These are phyloP conservation scores for Nemania sp. DNA, from an alignment of 2,329 filamentous ascomycete genomes.

Conservation along the genomic window DNA sequence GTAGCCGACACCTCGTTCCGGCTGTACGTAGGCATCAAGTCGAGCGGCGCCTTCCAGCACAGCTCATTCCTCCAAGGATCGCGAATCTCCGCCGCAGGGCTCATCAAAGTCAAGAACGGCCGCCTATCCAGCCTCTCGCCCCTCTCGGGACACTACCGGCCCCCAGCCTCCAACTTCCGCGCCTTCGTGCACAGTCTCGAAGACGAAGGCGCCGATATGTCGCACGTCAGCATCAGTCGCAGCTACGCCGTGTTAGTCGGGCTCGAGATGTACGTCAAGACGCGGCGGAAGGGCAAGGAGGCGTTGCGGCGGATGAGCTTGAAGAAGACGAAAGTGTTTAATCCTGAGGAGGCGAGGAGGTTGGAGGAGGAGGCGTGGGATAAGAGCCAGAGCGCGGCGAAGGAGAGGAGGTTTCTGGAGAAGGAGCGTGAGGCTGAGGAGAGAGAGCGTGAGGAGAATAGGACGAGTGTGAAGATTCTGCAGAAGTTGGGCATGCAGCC, in stretches of 20 bases:
- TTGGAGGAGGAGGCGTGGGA: slow-evolving; percentile 65
- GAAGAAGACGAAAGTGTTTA: slow-evolving; percentile 69
- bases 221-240: slow-evolving; percentile 80
- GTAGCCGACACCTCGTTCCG: slow-evolving; percentile 87
- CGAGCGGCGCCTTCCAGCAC: slow-evolving; percentile 89
- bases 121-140: slow-evolving; percentile 79
- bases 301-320: slow-evolving; percentile 63
- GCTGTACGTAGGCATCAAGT: slow-evolving; percentile 90
- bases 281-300: slow-evolving; percentile 72
- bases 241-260: slow-evolving; percentile 86
- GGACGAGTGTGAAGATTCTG: slow-evolving; percentile 24
- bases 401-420: slow-evolving; percentile 28
- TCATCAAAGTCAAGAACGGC: slow-evolving; percentile 87
- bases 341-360: slow-evolving; percentile 68
- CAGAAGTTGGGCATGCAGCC: slow-evolving; percentile 34
- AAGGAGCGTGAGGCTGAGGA: slow-evolving; percentile 28
- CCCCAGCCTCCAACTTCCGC: slow-evolving; percentile 84
- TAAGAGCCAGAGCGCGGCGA: slow-evolving; percentile 37
- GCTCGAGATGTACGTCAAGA: slow-evolving; percentile 81
- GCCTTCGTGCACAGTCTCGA: slow-evolving; percentile 81
- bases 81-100: slow-evolving; percentile 83
- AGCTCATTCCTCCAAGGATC: slow-evolving; percentile 88
- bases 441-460: slow-evolving; percentile 34
- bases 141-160: slow-evolving; percentile 84
- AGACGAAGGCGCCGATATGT: slow-evolving; percentile 81